Percentiles rank a stretch among this genome's conserved stretches.
Conservation (phyloP, 129 eudicot genomes). For the Lonicera japonica region DNA sequence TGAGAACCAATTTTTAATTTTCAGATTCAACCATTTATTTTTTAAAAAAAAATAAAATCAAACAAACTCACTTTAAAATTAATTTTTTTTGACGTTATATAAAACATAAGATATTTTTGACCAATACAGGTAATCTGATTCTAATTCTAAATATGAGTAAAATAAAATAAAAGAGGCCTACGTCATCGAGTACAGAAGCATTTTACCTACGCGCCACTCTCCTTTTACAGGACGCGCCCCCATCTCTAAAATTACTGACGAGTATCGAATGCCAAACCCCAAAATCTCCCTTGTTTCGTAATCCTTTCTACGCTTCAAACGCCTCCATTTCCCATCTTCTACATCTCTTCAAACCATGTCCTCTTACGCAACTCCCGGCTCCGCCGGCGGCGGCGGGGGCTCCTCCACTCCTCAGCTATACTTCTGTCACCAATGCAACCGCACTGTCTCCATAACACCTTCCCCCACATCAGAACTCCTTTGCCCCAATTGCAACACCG, state of each 20-base stretch:
- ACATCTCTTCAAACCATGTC: background rate
- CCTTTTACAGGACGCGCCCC: too few relatives aligned
- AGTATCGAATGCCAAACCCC: background rate
- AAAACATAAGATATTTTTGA: too few relatives aligned
- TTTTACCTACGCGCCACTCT: too few relatives aligned
- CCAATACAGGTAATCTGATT: too few relatives aligned
- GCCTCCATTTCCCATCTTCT: background rate
- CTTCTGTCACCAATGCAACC: conserved; percentile 73
- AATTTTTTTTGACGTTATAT: too few relatives aligned
- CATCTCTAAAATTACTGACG: background rate
- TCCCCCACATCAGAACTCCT: conserved; percentile 39
- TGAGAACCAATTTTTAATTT: too few relatives aligned
- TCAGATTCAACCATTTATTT: too few relatives aligned
- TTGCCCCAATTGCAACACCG: conserved; percentile 76
- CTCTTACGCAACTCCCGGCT: conserved; percentile 6
- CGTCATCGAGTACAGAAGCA: too few relatives aligned
- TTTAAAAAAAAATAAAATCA: too few relatives aligned
- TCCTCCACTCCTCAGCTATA: conserved; percentile 23
- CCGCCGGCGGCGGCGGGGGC: conserved; percentile 16
- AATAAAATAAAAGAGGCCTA: too few relatives aligned
- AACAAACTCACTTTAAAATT: too few relatives aligned
- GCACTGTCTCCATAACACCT: conserved; percentile 39
- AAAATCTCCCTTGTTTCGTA: background rate
- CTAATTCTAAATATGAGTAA: too few relatives aligned
- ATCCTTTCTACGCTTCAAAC: background rate